Conservation (phyloP, 192 early-diverging fungal genomes). For the Chytriomyces sp. region DNA sequence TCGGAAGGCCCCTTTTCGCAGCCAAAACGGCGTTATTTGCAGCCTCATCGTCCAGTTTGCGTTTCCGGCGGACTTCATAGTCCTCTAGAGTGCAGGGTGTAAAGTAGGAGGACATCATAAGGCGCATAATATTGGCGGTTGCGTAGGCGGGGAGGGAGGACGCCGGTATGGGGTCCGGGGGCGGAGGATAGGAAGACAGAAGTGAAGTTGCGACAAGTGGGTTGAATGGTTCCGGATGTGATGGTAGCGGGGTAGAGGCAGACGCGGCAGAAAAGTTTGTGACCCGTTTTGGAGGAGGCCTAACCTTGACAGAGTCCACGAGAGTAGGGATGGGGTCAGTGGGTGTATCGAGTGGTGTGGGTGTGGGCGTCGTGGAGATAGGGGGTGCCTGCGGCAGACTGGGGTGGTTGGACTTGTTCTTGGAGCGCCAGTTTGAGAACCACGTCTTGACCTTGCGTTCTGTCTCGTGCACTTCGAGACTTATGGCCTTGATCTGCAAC, state of each 20-base stretch:
- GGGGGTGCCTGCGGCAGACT: neutral
- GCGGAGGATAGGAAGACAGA: constrained; percentile 14
- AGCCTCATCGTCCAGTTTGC: constrained; percentile 26
- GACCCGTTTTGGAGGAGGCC: constrained; percentile 30
- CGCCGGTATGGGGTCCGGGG: constrained; percentile 13
- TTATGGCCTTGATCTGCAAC: neutral
- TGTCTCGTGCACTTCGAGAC: constrained; percentile 3
- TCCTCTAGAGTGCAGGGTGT: constrained; percentile 13
- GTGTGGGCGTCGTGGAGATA: neutral
- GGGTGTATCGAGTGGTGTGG: neutral
- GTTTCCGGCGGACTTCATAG: constrained; percentile 11
- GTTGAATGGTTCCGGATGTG: neutral
- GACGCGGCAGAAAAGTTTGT: constrained; percentile 6
- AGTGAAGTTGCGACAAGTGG: neutral
- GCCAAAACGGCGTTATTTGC: constrained; percentile 13
- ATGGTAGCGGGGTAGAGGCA: neutral
- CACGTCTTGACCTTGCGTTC: constrained; percentile 29
- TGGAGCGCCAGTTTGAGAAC: constrained; percentile 27
- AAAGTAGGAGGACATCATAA: constrained; percentile 28
- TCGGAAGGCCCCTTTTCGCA: constrained; percentile 1
- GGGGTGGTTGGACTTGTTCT: neutral
- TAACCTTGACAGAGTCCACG: constrained; percentile 26
- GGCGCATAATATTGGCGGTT: constrained; percentile 4
- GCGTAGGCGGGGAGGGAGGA: constrained; percentile 5
- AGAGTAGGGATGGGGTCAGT: neutral